A percentile compares a stretch with the other conserved stretches of the same genome.
Conservation (phyloP, 2,329 filamentous ascomycete species). For the Biscogniauxia mediterranea region DNA sequence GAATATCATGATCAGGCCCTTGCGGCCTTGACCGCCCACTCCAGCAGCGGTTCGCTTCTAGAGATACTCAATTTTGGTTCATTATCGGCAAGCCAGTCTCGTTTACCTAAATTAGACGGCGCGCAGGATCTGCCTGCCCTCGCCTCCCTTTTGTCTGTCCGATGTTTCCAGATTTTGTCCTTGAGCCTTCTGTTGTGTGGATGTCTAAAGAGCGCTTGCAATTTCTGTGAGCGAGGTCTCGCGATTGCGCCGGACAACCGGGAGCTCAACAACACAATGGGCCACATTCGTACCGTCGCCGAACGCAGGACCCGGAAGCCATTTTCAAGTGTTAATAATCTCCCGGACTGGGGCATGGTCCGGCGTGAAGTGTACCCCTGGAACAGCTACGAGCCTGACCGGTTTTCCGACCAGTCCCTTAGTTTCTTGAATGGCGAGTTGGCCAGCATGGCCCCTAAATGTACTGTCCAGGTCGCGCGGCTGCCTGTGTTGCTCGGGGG, state of each 20-base stretch:
- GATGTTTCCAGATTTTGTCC: slow-evolving; percentile 59
- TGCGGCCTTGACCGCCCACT: slow-evolving; percentile 47
- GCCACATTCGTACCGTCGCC: slow-evolving; percentile 53
- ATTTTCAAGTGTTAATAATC: slow-evolving; percentile 49
- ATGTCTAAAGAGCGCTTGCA: slow-evolving; percentile 65
- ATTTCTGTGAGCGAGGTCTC: slow-evolving; percentile 63
- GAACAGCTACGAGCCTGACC: slow-evolving; percentile 67
- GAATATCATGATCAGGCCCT: slow-evolving; percentile 75
- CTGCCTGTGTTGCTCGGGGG: slow-evolving; percentile 68
- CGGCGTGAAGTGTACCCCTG: slow-evolving; percentile 70
- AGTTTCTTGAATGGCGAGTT: slow-evolving; percentile 70
- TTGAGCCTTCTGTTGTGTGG: slow-evolving; percentile 61
- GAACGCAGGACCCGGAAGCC: slow-evolving; percentile 46
- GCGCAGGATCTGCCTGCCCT: slow-evolving; percentile 40
- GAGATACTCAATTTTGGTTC: slow-evolving; percentile 47
- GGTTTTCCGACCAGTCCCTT: slow-evolving; percentile 68
- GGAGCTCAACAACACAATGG: slow-evolving; percentile 53
- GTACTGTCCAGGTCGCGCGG: slow-evolving; percentile 72
- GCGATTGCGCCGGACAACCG: slow-evolving; percentile 52
- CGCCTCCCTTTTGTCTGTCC: slow-evolving; percentile 49
- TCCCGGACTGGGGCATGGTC: slow-evolving; percentile 69
- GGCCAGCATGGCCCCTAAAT: slow-evolving; percentile 70
- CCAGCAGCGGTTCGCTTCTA: slow-evolving; percentile 35
- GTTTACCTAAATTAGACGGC: slow-evolving; percentile 33
- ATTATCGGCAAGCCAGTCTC: slow-evolving; percentile 35